Evolutionary conservation across 495 filamentous ascomycete species (phyloP).

Genomic region (Talaromyces nanjingensis): DNA sequence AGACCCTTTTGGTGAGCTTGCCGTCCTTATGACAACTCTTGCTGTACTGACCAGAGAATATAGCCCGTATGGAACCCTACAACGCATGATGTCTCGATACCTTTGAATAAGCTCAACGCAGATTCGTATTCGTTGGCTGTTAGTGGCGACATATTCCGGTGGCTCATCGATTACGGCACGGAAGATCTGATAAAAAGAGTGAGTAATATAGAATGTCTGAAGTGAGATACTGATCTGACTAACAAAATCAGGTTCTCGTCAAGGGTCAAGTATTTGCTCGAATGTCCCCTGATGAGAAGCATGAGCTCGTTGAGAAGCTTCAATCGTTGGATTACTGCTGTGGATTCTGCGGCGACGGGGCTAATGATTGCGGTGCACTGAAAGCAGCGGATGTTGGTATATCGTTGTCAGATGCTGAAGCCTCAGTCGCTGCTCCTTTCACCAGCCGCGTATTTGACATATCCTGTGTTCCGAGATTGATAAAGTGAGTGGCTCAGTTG

Average conservation of each 20-base stretch:
- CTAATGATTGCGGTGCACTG: conserved; percentile 95
- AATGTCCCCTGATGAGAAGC: conserved; percentile 99
- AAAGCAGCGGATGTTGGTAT: conserved; percentile 99
- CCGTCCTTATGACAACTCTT: not conserved
- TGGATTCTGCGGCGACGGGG: conserved; percentile 96
- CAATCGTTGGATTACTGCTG: conserved; percentile 94
- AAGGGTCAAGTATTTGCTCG: conserved; percentile 90
- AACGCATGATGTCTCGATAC: conserved; percentile 72
- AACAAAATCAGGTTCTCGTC: conserved; percentile 64
- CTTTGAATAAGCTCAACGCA: conserved; percentile 71
- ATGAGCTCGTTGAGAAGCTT: conserved; percentile 94
- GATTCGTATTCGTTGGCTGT: conserved; percentile 82
- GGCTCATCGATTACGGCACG: conserved; percentile 85
- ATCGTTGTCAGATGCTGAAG: conserved; percentile 94
- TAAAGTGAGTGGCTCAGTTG: conserved; percentile 48
- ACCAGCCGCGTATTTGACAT: conserved; percentile 96
- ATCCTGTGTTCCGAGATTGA: conserved; percentile 89
- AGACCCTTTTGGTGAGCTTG: conserved; percentile 58
- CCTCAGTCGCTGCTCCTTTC: conserved; percentile 95
- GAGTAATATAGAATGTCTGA: conserved; percentile 13
- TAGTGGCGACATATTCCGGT: conserved; percentile 90
- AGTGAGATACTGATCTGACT: not conserved
- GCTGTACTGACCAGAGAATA: conserved; percentile 17
- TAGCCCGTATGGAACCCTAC: conserved; percentile 63
- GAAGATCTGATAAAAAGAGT: conserved; percentile 67